These are phyloP conservation scores for Penicillium simplicissimum DNA, from an alignment of 495 filamentous ascomycete genomes.

Conservation along the genomic window DNA sequence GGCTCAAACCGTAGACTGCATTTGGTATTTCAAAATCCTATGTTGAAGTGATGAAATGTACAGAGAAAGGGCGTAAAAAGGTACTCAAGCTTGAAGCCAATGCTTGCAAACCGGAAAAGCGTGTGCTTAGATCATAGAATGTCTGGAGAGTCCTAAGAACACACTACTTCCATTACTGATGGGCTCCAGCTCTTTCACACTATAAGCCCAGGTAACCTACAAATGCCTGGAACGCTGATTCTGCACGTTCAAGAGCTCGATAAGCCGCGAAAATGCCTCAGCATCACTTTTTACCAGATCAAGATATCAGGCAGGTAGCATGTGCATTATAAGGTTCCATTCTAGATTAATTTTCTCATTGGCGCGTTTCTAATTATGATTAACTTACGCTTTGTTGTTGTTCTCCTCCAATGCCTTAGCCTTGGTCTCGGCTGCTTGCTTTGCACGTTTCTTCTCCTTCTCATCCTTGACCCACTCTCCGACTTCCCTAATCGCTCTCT, in stretches of 20 bases:
- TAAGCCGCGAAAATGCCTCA: background rate
- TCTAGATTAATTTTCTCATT: background rate
- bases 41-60: too few relatives aligned
- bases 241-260: background rate
- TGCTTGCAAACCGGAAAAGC: too few relatives aligned
- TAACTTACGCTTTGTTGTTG: background rate
- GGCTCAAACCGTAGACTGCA: too few relatives aligned
- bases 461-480: constrained; percentile 58
- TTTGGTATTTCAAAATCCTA: too few relatives aligned
- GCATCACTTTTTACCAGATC: background rate
- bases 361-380: background rate
- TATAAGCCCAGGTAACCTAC: too few relatives aligned
- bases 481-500: constrained; percentile 56
- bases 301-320: background rate
- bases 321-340: background rate
- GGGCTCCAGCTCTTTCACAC: too few relatives aligned
- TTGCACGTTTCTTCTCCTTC: constrained; percentile 51
- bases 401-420: background rate
- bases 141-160: background rate
- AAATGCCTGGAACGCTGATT: background rate
- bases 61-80: too few relatives aligned
- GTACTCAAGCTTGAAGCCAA: too few relatives aligned
- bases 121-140: too few relatives aligned
- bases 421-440: constrained; percentile 7
- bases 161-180: background rate